Percentiles rank a stretch among this genome's conserved stretches.
These are phyloP conservation scores for Coffea canephora DNA, from an alignment of 257 asterid species.

Conservation along the genomic window DNA sequence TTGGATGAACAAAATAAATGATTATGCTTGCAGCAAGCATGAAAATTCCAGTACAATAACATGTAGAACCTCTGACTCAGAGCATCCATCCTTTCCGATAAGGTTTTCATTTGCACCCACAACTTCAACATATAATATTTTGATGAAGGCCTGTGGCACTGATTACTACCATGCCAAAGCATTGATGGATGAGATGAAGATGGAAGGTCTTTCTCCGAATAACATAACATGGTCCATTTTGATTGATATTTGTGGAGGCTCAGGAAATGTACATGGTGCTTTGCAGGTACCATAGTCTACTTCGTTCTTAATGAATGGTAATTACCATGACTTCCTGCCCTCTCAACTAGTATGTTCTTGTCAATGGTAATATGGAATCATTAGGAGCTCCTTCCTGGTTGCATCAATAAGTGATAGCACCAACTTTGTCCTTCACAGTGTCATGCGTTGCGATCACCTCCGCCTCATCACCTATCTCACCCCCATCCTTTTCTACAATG, in stretches of 20 bases:
- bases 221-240: slow-evolving; percentile 88
- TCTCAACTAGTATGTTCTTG: not conserved
- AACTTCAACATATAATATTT: slow-evolving; percentile 74
- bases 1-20: slow-evolving; percentile 18
- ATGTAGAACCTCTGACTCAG: slow-evolving; percentile 19
- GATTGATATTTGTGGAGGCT: slow-evolving; percentile 71
- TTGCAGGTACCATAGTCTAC: slow-evolving; percentile 49
- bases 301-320: slow-evolving; percentile 3
- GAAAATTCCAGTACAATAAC: slow-evolving; percentile 15
- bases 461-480: not conserved
- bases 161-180: slow-evolving; percentile 76
- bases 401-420: not conserved
- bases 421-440: not conserved
- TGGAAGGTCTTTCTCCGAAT: slow-evolving; percentile 72
- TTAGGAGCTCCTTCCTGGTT: not conserved
- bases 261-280: slow-evolving; percentile 60
- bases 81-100: slow-evolving; percentile 33
- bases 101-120: slow-evolving; percentile 73
- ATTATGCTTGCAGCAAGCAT: slow-evolving; percentile 17
- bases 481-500: not conserved
- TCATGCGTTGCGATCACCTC: not conserved
- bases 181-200: slow-evolving; percentile 90
- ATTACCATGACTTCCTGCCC: not conserved
- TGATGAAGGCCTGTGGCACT: slow-evolving; percentile 94
- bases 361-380: not conserved